Evolutionary conservation across 805 yeast species (phyloP).

Genomic region (Lipomyces yamanashiensis): DNA sequence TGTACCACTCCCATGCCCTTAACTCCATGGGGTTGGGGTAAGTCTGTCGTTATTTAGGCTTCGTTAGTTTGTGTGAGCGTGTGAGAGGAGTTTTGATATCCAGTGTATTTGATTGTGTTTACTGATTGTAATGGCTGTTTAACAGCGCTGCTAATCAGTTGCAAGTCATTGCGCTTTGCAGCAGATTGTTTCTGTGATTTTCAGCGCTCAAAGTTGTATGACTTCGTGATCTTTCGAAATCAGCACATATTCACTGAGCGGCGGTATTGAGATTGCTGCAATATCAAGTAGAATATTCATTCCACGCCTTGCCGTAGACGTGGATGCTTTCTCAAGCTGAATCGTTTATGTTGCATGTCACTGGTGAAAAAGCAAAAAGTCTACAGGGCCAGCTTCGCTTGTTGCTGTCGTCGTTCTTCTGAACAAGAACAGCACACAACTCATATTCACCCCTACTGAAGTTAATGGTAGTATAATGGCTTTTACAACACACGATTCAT

Average conservation of each 20-base stretch:
- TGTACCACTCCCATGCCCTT: neutral
- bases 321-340: neutral
- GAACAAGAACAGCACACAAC: neutral
- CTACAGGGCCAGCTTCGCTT: constrained; percentile 18
- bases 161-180: too few relatives aligned
- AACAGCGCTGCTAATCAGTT: too few relatives aligned
- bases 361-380: neutral
- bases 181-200: too few relatives aligned
- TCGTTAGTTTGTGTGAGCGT: neutral
- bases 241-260: too few relatives aligned
- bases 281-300: too few relatives aligned
- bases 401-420: neutral
- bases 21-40: constrained; percentile 5
- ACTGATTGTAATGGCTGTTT: too few relatives aligned
- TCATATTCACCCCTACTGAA: constrained; percentile 2
- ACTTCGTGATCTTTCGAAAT: too few relatives aligned
- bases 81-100: too few relatives aligned
- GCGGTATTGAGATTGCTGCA: too few relatives aligned
- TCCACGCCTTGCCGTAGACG: too few relatives aligned
- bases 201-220: too few relatives aligned
- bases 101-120: too few relatives aligned
- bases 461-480: constrained; percentile 17
- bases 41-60: neutral
- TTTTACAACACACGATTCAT: constrained; percentile 4
- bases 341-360: neutral